Evolutionary conservation across 225 moss, liverwort and hornwort species (phyloP).

Genomic region (Thuidium tamariscinum): DNA sequence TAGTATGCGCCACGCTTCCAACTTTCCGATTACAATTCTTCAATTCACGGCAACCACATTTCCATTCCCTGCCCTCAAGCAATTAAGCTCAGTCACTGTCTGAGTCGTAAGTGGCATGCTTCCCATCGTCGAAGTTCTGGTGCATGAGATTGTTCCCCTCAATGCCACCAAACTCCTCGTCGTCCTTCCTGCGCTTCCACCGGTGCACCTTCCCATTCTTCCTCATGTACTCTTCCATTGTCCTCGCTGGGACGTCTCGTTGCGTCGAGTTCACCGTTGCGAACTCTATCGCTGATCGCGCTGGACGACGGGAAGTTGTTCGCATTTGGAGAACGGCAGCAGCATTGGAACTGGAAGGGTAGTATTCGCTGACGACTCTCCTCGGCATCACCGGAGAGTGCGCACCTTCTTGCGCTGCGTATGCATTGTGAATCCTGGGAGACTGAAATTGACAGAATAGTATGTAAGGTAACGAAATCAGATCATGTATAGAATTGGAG

Average conservation of each 20-base stretch:
- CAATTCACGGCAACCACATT: not conserved
- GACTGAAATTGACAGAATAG: not conserved
- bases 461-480: not conserved
- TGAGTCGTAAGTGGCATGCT: not conserved
- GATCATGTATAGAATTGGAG: too few species aligned
- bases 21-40: not conserved
- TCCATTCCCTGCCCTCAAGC: too few species aligned
- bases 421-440: not conserved
- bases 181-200: not conserved
- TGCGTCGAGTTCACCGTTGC: not conserved
- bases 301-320: not conserved
- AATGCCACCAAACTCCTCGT: not conserved
- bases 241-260: constrained; percentile 8
- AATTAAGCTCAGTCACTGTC: not conserved
- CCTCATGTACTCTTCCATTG: constrained; percentile 9
- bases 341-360: not conserved
- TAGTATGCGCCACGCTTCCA: not conserved
- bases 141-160: not conserved
- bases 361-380: not conserved
- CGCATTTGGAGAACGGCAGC: not conserved
- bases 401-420: not conserved
- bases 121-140: not conserved
- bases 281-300: not conserved
- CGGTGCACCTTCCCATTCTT: not conserved
- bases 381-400: not conserved